Percentiles rank a stretch among this genome's conserved stretches.
These are phyloP conservation scores for Populus tremula DNA, from an alignment of 345 rosid species.

Conservation along the genomic window DNA sequence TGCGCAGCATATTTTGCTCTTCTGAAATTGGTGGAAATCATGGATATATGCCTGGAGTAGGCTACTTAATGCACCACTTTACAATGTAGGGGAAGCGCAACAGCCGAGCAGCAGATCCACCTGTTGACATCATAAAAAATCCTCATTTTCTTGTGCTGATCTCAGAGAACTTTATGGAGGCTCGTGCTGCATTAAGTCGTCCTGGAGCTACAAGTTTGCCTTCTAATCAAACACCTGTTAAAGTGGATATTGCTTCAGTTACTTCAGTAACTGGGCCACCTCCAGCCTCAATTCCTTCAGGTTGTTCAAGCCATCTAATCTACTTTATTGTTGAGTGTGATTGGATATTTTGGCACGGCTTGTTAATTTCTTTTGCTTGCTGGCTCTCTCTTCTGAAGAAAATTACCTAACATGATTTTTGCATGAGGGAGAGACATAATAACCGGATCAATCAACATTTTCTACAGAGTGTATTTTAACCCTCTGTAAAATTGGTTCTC, in stretches of 20 bases:
- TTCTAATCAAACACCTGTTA: slow-evolving; percentile 68
- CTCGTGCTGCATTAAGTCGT: slow-evolving; percentile 77
- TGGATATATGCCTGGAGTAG: slow-evolving; percentile 1
- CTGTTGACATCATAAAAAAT: slow-evolving; percentile 60
- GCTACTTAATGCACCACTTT: slow-evolving; percentile 20
- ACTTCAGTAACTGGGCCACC: slow-evolving; percentile 63
- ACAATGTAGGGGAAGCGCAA: slow-evolving; percentile 74
- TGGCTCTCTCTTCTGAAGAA: neutral
- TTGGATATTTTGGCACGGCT: slow-evolving; percentile 14
- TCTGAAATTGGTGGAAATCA: slow-evolving; percentile 1
- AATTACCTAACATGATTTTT: neutral
- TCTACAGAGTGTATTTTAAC: neutral
- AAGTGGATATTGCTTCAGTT: slow-evolving; percentile 73
- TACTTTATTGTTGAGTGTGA: neutral
- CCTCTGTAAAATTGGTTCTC: neutral
- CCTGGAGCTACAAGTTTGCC: slow-evolving; percentile 63
- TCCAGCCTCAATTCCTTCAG: slow-evolving; percentile 62
- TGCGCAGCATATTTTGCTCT: neutral
- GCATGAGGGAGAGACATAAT: neutral
- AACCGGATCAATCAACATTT: neutral
- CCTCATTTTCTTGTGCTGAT: slow-evolving; percentile 78
- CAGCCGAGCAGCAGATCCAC: slow-evolving; percentile 61
- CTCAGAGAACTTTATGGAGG: slow-evolving; percentile 89
- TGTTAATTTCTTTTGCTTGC: neutral
- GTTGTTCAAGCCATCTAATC: slow-evolving; percentile 31